Percentiles rank a stretch among this genome's conserved stretches.
Conservation (phyloP, 257 asterid species). For the Fraxinus americana region DNA sequence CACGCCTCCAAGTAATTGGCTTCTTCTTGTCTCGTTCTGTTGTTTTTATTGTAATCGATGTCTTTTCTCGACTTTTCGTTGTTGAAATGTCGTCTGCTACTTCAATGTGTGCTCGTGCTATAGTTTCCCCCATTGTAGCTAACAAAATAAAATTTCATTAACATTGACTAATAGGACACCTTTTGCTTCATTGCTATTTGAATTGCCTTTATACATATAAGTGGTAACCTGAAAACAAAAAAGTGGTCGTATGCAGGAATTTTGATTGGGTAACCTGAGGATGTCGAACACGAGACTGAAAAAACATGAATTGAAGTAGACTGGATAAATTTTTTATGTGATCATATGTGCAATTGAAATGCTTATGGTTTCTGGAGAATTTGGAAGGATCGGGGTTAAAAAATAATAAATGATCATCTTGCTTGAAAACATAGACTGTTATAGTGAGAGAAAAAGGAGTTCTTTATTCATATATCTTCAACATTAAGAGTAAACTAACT, state of each 20-base stretch:
- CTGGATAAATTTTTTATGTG: not conserved
- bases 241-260: not conserved
- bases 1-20: slow-evolving; percentile 57
- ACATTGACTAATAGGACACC: not conserved
- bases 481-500: not conserved
- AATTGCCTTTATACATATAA: not conserved
- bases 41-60: too few relatives aligned
- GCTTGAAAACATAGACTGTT: not conserved
- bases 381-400: not conserved
- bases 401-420: not conserved
- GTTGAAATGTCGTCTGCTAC: not conserved
- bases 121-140: not conserved
- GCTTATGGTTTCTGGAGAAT: not conserved
- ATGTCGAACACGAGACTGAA: not conserved
- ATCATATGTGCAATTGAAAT: not conserved
- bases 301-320: not conserved
- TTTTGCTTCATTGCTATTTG: not conserved
- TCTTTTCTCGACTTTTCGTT: not conserved
- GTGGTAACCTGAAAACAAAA: not conserved
- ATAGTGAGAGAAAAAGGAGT: not conserved
- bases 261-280: not conserved
- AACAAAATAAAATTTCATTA: not conserved
- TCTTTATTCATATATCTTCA: not conserved
- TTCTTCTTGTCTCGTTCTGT: not conserved
- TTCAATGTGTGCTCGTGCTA: not conserved